Evolutionary conservation across 169 alveolate genomes (phyloP).

Genomic region (Plasmodium cynomolgi): DNA sequence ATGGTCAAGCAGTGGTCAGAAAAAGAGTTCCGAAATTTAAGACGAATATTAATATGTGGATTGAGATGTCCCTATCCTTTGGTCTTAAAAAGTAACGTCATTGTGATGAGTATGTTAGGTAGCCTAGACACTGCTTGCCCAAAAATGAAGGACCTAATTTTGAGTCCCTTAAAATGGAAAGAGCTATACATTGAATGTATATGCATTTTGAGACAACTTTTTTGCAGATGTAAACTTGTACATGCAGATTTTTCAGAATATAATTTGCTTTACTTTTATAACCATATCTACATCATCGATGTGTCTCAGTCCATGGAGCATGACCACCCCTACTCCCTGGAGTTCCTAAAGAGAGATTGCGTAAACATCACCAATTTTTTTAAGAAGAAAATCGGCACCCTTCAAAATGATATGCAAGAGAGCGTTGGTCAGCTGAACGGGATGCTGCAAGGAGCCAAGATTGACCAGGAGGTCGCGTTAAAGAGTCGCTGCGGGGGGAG

Average conservation of each 20-base stretch:
- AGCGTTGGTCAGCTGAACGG: neutral
- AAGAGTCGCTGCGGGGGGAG: neutral
- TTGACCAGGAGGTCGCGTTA: neutral
- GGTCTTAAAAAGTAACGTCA: constrained; percentile 94
- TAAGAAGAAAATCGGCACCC: constrained; percentile 77
- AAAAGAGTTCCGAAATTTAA: constrained; percentile 97
- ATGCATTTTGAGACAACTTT: constrained; percentile 92
- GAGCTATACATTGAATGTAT: constrained; percentile 90
- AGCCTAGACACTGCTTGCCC: constrained; percentile 80
- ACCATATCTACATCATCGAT: constrained; percentile 95
- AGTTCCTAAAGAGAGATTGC: constrained; percentile 98
- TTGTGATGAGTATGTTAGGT: constrained; percentile 96
- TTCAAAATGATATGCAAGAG: constrained; percentile 12
- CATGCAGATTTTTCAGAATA: constrained; percentile 99
- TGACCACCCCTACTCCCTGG: constrained; percentile 98
- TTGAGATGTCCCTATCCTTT: constrained; percentile 96
- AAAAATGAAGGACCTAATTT: constrained; percentile 77
- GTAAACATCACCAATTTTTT: constrained; percentile 95
- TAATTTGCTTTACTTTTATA: constrained; percentile 91
- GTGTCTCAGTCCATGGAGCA: constrained; percentile 98
- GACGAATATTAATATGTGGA: constrained; percentile 93
- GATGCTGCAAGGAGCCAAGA: neutral
- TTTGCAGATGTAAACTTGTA: constrained; percentile 94
- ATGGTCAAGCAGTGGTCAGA: constrained; percentile 99
- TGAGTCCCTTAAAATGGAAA: constrained; percentile 80